These are phyloP conservation scores for Parachaetomium inaequale DNA, from an alignment of 495 filamentous ascomycete genomes.

Conservation along the genomic window DNA sequence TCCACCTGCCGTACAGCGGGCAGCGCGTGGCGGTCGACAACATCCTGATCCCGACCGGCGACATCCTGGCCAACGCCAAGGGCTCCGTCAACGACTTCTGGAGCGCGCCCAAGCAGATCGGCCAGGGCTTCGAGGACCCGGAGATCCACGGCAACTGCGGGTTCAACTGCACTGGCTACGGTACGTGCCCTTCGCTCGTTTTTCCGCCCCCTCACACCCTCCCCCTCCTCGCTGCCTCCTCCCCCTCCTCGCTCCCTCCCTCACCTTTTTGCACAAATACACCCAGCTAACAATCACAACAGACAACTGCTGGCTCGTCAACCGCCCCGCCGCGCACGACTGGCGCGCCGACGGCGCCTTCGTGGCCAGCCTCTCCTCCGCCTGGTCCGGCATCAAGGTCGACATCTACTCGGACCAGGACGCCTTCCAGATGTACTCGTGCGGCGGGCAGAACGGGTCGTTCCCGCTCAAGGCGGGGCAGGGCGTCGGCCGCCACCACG, in stretches of 20 bases:
- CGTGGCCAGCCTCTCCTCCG: conserved; percentile 59
- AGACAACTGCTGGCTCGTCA: conserved; percentile 53
- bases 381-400: conserved; percentile 67
- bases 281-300: too few species aligned
- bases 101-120: conserved; percentile 69
- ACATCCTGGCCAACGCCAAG: conserved; percentile 60
- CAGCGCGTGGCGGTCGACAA: conserved; percentile 69
- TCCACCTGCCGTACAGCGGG: conserved; percentile 67
- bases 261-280: background rate
- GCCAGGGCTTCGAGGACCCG: conserved; percentile 58
- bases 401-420: conserved; percentile 73
- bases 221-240: background rate
- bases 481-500: conserved; percentile 41
- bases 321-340: conserved; percentile 46
- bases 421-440: conserved; percentile 75
- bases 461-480: conserved; percentile 61
- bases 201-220: background rate
- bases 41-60: conserved; percentile 75
- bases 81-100: conserved; percentile 71
- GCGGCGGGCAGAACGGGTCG: conserved; percentile 67
- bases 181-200: conserved; percentile 39
- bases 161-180: conserved; percentile 70
- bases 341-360: conserved; percentile 52
- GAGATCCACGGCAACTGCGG: conserved; percentile 61
- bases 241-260: too few species aligned